phyloP scores from a whole-genome alignment of 768 basidiomycete species.

The Tubosaeta sp. region DNA sequence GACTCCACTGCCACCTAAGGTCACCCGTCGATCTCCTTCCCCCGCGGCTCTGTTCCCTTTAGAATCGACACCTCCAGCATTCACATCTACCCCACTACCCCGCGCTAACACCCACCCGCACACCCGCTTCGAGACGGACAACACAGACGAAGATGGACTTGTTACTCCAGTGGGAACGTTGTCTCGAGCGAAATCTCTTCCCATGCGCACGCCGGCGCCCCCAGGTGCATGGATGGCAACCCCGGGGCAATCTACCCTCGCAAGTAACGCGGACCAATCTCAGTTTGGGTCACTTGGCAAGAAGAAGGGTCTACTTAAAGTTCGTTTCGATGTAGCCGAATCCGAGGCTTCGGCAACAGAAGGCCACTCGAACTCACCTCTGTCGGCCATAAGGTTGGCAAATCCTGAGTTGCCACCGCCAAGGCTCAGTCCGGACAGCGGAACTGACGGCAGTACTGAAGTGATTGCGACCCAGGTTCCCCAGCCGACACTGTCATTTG shows the following conservation, averaged over 20 bases:
- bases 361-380: constrained; percentile 22
- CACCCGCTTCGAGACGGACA: constrained; percentile 15
- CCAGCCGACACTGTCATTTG: constrained; percentile 5
- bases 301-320: constrained; percentile 60
- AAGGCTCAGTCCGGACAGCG: not conserved
- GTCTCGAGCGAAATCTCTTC: constrained; percentile 44
- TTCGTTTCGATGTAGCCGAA: constrained; percentile 60
- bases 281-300: constrained; percentile 33
- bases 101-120: constrained; percentile 11
- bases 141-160: constrained; percentile 20
- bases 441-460: constrained; percentile 7
- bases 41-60: constrained; percentile 15
- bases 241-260: constrained; percentile 35
- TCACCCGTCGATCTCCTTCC: constrained; percentile 11
- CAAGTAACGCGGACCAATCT: constrained; percentile 21
- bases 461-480: constrained; percentile 4
- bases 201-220: constrained; percentile 57
- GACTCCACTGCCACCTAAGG: constrained; percentile 33
- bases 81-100: constrained; percentile 24
- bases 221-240: constrained; percentile 68
- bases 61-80: constrained; percentile 25
- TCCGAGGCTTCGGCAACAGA: constrained; percentile 31
- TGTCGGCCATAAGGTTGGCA: constrained; percentile 24
- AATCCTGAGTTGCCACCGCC: constrained; percentile 19
- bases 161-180: constrained; percentile 47